These are phyloP conservation scores for Castanea crenata DNA, from an alignment of 306 rosid genomes.

Conservation along the genomic window DNA sequence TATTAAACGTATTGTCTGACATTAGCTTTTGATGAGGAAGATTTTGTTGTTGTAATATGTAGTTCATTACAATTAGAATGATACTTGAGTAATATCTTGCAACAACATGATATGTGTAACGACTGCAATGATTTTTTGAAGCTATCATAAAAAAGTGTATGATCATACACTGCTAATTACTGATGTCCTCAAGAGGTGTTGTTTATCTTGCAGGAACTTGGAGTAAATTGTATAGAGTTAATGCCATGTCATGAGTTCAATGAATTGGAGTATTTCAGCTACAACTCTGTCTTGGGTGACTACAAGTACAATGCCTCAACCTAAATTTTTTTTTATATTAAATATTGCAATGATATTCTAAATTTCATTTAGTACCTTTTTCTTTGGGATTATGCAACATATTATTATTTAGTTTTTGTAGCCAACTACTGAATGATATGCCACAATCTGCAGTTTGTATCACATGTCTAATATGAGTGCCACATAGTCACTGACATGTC, in stretches of 20 bases:
- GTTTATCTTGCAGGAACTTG: slow-evolving; percentile 78
- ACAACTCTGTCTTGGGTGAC: slow-evolving; percentile 82
- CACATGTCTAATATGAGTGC: background rate
- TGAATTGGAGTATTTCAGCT: slow-evolving; percentile 81
- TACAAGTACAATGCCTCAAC: slow-evolving; percentile 40
- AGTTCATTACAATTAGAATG: background rate
- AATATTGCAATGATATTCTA: background rate
- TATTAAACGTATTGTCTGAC: background rate
- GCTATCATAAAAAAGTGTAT: background rate
- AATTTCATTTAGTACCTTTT: background rate
- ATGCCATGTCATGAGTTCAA: slow-evolving; percentile 98
- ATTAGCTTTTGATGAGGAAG: background rate
- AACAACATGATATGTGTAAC: background rate
- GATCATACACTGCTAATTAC: background rate
- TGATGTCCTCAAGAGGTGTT: slow-evolving; percentile 29
- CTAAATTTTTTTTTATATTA: background rate
- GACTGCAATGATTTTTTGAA: background rate
- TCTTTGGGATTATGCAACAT: background rate
- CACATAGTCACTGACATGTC: background rate
- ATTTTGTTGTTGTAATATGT: background rate
- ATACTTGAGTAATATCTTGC: background rate
- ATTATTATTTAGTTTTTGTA: background rate
- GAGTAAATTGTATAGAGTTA: slow-evolving; percentile 88
- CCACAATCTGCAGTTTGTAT: background rate
- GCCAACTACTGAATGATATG: background rate